A percentile compares a stretch with the other conserved stretches of the same genome.
phyloP scores from a whole-genome alignment of 306 rosid species.

The Geum urbanum region DNA sequence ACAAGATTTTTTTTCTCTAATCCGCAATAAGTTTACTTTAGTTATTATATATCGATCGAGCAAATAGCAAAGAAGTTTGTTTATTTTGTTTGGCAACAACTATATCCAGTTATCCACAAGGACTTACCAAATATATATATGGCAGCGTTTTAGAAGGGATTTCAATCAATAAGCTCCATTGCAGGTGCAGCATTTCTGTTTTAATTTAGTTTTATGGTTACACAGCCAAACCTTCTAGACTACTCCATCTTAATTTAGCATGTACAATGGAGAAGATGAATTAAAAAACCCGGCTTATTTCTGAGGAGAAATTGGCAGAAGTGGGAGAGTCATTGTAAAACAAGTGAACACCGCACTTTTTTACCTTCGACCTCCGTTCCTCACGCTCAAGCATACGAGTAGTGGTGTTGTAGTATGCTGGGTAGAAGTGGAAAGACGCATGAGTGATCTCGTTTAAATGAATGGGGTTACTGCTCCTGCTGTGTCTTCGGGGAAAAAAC shows the following conservation, averaged over 20 bases:
- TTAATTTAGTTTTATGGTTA: neutral
- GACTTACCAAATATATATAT: constrained; percentile 16
- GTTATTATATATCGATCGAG: neutral
- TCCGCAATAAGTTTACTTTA: neutral
- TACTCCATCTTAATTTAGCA: constrained; percentile 10
- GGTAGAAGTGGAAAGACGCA: neutral
- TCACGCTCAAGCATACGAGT: no score
- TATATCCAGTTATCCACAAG: constrained; percentile 28
- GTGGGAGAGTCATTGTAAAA: neutral
- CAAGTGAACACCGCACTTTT: neutral
- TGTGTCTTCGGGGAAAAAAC: neutral
- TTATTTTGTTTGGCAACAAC: neutral
- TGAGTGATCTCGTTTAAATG: neutral
- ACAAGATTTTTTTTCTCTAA: neutral
- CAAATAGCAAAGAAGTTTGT: neutral
- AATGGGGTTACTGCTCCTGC: neutral
- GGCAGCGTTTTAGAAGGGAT: constrained; percentile 16
- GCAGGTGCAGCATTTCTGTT: neutral
- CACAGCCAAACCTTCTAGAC: neutral
- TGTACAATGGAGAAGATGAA: neutral
- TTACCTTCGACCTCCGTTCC: neutral
- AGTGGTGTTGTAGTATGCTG: neutral
- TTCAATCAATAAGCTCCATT: constrained; percentile 7
- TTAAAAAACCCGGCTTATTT: neutral
- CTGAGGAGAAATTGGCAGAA: neutral